Conservation (phyloP, 2,329 filamentous ascomycete genomes). For the Ophiocordyceps unilateralis region DNA sequence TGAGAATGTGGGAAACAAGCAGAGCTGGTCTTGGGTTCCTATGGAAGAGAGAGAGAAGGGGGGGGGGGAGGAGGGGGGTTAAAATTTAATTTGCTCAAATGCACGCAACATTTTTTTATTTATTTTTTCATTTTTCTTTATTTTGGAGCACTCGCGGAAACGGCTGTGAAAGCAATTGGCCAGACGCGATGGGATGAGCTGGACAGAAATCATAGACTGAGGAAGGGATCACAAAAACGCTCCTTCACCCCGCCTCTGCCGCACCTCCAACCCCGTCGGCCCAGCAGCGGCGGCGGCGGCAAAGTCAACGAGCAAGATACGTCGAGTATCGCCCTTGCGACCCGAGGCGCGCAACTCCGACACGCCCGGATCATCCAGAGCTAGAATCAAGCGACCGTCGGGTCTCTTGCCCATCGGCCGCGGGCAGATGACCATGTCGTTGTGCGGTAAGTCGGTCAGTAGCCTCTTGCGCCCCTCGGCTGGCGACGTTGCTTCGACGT, state of each 20-base stretch:
- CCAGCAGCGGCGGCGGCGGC: conserved; percentile 29
- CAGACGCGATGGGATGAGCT: too few relatives aligned
- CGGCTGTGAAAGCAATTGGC: too few relatives aligned
- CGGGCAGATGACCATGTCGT: conserved; percentile 44
- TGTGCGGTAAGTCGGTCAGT: too few relatives aligned
- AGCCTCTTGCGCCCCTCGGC: not conserved
- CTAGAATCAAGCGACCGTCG: conserved; percentile 33
- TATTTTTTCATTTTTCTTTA: too few relatives aligned
- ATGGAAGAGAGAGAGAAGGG: not conserved
- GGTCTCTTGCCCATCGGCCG: conserved; percentile 24
- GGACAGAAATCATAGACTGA: conserved; percentile 8
- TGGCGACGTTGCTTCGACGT: conserved; percentile 8
- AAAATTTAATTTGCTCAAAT: conserved; percentile 2
- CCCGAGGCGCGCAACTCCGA: conserved; percentile 37
- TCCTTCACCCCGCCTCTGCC: conserved; percentile 26
- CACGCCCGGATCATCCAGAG: conserved; percentile 39
- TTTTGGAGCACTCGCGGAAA: too few relatives aligned
- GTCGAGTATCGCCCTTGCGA: too few relatives aligned
- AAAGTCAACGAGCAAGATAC: conserved; percentile 38
- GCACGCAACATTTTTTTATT: not conserved
- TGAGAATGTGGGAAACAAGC: too few relatives aligned
- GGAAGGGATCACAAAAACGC: not conserved
- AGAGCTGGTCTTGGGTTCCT: too few relatives aligned
- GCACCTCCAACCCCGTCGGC: conserved; percentile 35
- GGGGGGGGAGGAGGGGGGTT: not conserved